Conservation (phyloP, 1,284 basidiomycete genomes). For the Porodaedalea pini region DNA sequence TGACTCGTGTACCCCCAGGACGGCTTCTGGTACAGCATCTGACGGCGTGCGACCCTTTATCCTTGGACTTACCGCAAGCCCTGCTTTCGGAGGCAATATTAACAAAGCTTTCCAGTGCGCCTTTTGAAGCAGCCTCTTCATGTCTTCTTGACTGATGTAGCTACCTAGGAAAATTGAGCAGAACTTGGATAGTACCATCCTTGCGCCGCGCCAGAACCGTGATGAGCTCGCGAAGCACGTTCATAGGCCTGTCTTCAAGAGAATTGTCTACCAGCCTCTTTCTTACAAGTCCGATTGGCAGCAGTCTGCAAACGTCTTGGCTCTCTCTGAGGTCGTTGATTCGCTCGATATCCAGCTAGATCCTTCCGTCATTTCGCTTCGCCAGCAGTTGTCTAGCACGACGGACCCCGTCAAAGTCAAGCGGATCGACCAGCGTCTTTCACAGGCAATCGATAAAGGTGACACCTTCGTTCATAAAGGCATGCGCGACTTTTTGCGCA, state of each 20-base stretch:
- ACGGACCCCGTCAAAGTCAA: conserved; percentile 35
- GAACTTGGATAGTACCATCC: conserved; percentile 65
- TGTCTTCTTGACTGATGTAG: conserved; percentile 19
- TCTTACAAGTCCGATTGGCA: conserved; percentile 23
- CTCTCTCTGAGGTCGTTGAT: conserved; percentile 42
- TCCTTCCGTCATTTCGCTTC: conserved; percentile 54
- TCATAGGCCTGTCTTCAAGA: conserved; percentile 60
- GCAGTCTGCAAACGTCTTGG: conserved; percentile 47
- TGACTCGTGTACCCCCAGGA: conserved; percentile 42
- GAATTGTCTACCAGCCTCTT: conserved; percentile 45
- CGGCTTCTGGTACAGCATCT: conserved; percentile 21
- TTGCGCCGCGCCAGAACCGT: conserved; percentile 53
- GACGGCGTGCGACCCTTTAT: conserved; percentile 44
- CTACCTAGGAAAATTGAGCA: conserved; percentile 53
- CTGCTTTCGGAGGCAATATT: conserved; percentile 71
- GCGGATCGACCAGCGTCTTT: conserved; percentile 61
- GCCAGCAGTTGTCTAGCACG: conserved; percentile 39
- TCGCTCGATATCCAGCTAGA: conserved; percentile 61
- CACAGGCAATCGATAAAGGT: conserved; percentile 51
- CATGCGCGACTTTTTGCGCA: conserved; percentile 52
- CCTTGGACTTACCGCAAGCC: conserved; percentile 77
- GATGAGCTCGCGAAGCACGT: conserved; percentile 57
- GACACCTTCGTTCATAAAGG: conserved; percentile 65
- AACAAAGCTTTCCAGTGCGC: conserved; percentile 57
- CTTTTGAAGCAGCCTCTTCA: not conserved